phyloP scores from a whole-genome alignment of 1,284 basidiomycete species.

The Rhodofomes roseus region DNA sequence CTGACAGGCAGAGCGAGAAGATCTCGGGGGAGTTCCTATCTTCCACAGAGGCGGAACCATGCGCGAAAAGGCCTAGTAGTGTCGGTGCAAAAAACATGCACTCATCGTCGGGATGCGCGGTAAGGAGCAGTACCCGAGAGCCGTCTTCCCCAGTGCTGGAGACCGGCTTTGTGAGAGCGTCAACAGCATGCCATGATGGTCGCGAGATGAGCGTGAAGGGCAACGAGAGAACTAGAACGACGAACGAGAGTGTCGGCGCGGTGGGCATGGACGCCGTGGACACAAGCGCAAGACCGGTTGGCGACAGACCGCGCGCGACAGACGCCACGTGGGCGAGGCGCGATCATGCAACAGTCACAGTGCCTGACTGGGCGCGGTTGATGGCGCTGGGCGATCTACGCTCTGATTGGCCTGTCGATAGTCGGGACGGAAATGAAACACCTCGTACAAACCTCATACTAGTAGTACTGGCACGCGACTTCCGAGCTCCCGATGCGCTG shows the following conservation, averaged over 20 bases:
- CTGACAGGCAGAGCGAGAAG: conserved; percentile 59
- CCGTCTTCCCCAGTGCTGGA: not conserved
- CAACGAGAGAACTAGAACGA: not conserved
- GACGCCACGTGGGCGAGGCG: not conserved
- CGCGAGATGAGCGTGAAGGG: conserved; percentile 10
- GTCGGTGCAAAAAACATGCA: conserved; percentile 90
- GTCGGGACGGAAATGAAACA: not conserved
- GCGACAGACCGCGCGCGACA: not conserved
- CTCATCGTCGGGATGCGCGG: conserved; percentile 91
- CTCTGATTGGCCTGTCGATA: conserved; percentile 5
- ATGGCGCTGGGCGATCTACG: not conserved
- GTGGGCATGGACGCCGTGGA: too few relatives aligned
- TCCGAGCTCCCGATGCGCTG: too few relatives aligned
- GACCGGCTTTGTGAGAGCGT: not conserved
- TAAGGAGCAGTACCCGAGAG: conserved; percentile 59
- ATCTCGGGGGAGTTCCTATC: conserved; percentile 24
- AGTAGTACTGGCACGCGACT: too few relatives aligned
- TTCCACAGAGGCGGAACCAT: not conserved
- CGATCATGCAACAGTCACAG: not conserved
- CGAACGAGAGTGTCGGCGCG: not conserved
- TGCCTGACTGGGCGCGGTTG: not conserved
- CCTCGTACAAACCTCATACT: not conserved
- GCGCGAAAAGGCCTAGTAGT: conserved; percentile 46
- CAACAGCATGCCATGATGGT: conserved; percentile 8
- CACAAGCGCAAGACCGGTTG: not conserved